phyloP scores from a whole-genome alignment of 306 rosid genomes.

The Chamaecrista fasciculata region DNA sequence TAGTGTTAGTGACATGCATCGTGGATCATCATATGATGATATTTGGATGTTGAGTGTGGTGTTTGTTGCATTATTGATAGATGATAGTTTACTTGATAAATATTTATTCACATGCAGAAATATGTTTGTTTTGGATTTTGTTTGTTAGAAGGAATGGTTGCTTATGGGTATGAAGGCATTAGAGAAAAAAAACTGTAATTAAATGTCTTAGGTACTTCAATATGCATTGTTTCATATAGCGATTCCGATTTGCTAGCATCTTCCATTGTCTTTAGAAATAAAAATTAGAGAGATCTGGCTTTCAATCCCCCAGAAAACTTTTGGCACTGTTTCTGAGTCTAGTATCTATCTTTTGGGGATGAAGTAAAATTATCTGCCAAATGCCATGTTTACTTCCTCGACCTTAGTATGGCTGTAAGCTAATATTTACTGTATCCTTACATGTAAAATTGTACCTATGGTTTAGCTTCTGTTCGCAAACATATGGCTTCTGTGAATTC shows the following conservation, averaged over 20 bases:
- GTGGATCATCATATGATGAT: not conserved
- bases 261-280: not conserved
- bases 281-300: not conserved
- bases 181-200: not conserved
- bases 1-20: not conserved
- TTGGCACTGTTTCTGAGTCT: conserved; percentile 9
- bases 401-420: not conserved
- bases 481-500: not conserved
- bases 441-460: not conserved
- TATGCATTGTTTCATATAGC: not conserved
- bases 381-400: not conserved
- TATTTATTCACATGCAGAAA: conserved; percentile 12
- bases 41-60: conserved; percentile 11
- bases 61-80: not conserved
- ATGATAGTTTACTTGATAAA: conserved; percentile 4
- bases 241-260: not conserved
- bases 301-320: not conserved
- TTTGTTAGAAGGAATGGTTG: conserved; percentile 5
- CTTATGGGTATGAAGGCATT: not conserved
- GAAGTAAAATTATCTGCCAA: not conserved
- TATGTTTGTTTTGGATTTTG: not conserved
- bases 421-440: conserved; percentile 9
- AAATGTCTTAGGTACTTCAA: not conserved
- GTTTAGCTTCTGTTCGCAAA: not conserved
- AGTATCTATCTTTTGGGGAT: not conserved